Evolutionary conservation across 2,329 filamentous ascomycete genomes (phyloP).

Genomic region (Myriosclerotinia scirpicola): DNA sequence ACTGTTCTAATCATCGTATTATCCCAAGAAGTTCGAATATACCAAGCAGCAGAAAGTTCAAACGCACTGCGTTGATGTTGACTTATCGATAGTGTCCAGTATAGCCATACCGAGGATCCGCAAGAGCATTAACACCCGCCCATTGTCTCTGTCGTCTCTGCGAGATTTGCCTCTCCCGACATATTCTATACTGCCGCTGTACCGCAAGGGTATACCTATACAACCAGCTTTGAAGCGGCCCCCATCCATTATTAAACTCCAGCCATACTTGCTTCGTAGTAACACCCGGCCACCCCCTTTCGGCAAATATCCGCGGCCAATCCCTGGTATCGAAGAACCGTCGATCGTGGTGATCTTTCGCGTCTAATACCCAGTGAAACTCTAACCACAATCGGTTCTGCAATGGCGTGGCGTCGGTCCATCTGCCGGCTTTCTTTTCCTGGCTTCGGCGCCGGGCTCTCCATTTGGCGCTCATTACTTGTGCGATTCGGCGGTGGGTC

Average conservation of each 20-base stretch:
- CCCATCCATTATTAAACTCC: slow-evolving; percentile 16
- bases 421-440: slow-evolving; percentile 35
- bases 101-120: background rate
- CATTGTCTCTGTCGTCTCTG: slow-evolving; percentile 8
- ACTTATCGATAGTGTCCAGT: background rate
- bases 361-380: slow-evolving; percentile 35
- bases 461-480: slow-evolving; percentile 31
- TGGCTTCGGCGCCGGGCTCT: slow-evolving; percentile 27
- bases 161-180: background rate
- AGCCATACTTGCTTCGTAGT: background rate
- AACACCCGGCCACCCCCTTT: background rate
- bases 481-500: slow-evolving; percentile 25
- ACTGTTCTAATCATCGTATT: background rate
- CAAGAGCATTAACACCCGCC: background rate
- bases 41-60: background rate
- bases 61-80: background rate
- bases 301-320: slow-evolving; percentile 7
- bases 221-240: slow-evolving; percentile 19
- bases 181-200: background rate
- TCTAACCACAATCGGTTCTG: slow-evolving; percentile 31
- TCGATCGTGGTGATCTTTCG: slow-evolving; percentile 20
- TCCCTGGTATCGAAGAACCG: slow-evolving; percentile 12
- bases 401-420: slow-evolving; percentile 31
- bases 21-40: background rate
- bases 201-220: background rate